Base-by-base conservation (phyloP, 164 flowering plant species). In the Piper betle region DNA sequence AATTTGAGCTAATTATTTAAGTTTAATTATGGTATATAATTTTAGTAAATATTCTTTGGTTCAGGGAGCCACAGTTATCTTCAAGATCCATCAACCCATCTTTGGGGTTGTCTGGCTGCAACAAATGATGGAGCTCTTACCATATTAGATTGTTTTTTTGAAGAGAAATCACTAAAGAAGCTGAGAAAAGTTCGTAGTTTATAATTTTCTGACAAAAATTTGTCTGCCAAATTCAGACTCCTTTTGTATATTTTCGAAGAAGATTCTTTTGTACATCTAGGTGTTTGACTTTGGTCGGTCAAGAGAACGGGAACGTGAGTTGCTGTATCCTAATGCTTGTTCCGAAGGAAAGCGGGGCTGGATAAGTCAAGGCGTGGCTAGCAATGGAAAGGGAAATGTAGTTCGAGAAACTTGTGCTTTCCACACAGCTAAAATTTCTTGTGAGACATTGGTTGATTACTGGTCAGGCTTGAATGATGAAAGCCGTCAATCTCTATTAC, bases 271-370 rank as follows among this genome's bases (percentile, higher is more conserved):
- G 11, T 42, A 0, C 11, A 6, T 42, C 3, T 80, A 93, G 99
- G 96, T 93, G 4, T 93, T 93, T 77, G 88, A 90, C 66, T 80
- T 94, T 77, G 94, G 96, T 53, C 90, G 86, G 62, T 87, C 82
- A 58, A 84, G 99, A 77, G 97, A 93, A 70, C 78, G 96, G 58
- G 96, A 93, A 55, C 79, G 99, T 3, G 96, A 87, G 68, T 71
- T 90, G 75, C 94, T 86, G 60, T 90, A 90, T 72, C 97, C 97
- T 64, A 96, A 93, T 78, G 99, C 99, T 40, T 93, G 99, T 76
- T 97, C 97, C 50, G 97, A 95, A 46, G 95, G 91, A 62, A 96
- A 87, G 63, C 83, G 99, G 52, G 99, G 97, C 60, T 93, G 99
- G 99, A 90, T 93, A 61, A 87, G 96, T 77, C 96, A 87, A 82